Evolutionary conservation across 345 rosid species (phyloP), one percentile per base, ranked within the genome.

Genomic region (Eucalyptus fibrosa): DNA sequence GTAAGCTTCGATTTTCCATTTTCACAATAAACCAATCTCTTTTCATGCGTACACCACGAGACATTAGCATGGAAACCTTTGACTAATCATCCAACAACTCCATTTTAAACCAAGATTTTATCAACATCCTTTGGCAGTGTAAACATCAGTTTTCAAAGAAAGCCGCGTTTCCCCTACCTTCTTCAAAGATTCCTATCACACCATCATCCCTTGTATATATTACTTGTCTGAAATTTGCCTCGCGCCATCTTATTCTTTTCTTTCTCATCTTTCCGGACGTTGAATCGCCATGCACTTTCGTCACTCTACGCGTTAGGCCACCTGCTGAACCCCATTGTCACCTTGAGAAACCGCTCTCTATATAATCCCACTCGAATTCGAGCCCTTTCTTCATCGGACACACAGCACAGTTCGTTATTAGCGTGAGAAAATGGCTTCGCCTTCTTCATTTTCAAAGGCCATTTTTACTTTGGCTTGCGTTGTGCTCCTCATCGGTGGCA

Each of bases 241-340:
- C n/a, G 30, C 88, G 37, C 47, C 3, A 34, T 87, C 42, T 7
- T n/a, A 53, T 44, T 55, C 13, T 42, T 23, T 28, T 7, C 34
- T 59, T 30, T n/a, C 21, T 56, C 34, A 12, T 86, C 47, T 34
- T 34, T 50, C 44, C 24, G 83, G 42, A 40, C 30, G 9, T 77
- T 51, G 72, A 65, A 28, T 44, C 11, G 12, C 80, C 88, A 24
- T 12, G 56, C 86, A 50, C 34, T 15, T 60, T 50, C 23, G 47
- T 30, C 49, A 89, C 90, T 93, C 97, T 90, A 91, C 95, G 96
- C 88, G 97, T 94, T 95, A 94, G 97, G 94, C 95, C 2, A 95
- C 92, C 98, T 91, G 92, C 90, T 91, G 83, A n/a, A 40, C 83
- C 90, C 51, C 47, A 26, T 45, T 34, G 86, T 53, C 88, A 49